phyloP scores from a whole-genome alignment of 805 yeast species.

The Kurtzmaniella cleridarum region DNA sequence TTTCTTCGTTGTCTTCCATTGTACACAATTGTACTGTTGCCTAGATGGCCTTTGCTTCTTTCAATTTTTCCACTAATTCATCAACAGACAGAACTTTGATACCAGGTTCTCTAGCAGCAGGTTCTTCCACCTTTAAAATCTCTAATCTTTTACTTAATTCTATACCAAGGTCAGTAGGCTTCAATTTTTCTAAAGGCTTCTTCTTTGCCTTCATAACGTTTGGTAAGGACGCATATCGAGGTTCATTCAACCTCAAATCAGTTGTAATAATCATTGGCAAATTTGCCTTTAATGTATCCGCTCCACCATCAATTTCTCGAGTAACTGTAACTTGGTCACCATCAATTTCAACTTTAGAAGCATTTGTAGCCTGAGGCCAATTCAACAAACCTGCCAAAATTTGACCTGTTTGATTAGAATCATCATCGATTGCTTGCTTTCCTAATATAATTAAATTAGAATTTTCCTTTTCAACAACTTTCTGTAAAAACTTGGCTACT shows the following conservation, averaged over 20 bases:
- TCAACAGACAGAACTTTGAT: slow-evolving; percentile 75
- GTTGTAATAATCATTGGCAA: slow-evolving; percentile 87
- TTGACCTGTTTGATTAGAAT: slow-evolving; percentile 92
- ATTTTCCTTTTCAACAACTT: slow-evolving; percentile 62
- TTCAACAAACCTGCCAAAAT: slow-evolving; percentile 88
- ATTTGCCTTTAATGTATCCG: slow-evolving; percentile 69
- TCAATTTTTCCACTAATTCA: slow-evolving; percentile 72
- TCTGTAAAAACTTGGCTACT: slow-evolving; percentile 79
- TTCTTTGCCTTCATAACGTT: slow-evolving; percentile 98
- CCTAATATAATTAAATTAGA: slow-evolving; percentile 86
- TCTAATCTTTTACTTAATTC: slow-evolving; percentile 61
- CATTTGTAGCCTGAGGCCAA: slow-evolving; percentile 98
- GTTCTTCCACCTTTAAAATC: slow-evolving; percentile 74
- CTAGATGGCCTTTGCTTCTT: slow-evolving; percentile 67
- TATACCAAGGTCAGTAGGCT: slow-evolving; percentile 63
- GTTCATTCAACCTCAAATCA: slow-evolving; percentile 89
- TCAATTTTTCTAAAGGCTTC: slow-evolving; percentile 74
- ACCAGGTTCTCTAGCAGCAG: slow-evolving; percentile 78
- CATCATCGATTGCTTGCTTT: slow-evolving; percentile 96
- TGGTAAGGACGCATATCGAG: slow-evolving; percentile 93
- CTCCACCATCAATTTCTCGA: slow-evolving; percentile 94
- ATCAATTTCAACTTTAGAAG: slow-evolving; percentile 70
- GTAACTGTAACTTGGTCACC: slow-evolving; percentile 64
- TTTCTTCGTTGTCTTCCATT: not conserved
- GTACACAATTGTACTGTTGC: not conserved